Evolutionary conservation across 2,329 filamentous ascomycete genomes (phyloP).

Genomic region (Fusarium bactridioides): DNA sequence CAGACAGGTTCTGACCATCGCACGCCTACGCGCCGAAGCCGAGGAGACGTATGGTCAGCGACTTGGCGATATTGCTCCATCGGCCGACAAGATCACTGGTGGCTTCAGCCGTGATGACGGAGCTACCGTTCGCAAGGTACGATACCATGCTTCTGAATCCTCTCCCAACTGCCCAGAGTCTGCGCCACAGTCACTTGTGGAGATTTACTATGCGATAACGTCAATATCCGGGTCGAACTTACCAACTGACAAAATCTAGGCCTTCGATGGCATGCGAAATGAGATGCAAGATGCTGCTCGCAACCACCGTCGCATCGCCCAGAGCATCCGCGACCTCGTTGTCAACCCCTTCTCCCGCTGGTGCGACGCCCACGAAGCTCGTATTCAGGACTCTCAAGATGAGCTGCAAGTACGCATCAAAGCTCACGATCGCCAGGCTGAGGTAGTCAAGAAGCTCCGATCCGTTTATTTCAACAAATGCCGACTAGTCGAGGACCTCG

Average conservation of each 20-base stretch:
- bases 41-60: constrained; percentile 88
- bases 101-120: constrained; percentile 94
- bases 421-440: constrained; percentile 89
- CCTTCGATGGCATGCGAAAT: constrained; percentile 89
- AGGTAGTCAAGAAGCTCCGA: constrained; percentile 88
- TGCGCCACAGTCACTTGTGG: background rate
- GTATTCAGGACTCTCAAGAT: constrained; percentile 93
- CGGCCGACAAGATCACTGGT: constrained; percentile 80
- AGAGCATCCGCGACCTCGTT: constrained; percentile 94
- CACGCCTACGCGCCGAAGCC: constrained; percentile 92
- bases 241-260: constrained; percentile 59
- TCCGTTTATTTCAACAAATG: constrained; percentile 99
- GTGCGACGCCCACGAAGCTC: constrained; percentile 93
- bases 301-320: constrained; percentile 94
- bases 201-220: constrained; percentile 3
- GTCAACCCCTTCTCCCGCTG: constrained; percentile 93
- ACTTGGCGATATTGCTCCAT: constrained; percentile 81
- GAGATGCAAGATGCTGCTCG: constrained; percentile 92
- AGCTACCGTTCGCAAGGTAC: constrained; percentile 92
- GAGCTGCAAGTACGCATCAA: constrained; percentile 92
- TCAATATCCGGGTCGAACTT: background rate
- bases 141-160: background rate
- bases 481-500: constrained; percentile 90
- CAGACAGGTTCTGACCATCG: constrained; percentile 89
- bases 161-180: background rate